Base-by-base conservation (phyloP, 139 green algal genomes). In the Tetradesmus lagerheimii region DNA sequence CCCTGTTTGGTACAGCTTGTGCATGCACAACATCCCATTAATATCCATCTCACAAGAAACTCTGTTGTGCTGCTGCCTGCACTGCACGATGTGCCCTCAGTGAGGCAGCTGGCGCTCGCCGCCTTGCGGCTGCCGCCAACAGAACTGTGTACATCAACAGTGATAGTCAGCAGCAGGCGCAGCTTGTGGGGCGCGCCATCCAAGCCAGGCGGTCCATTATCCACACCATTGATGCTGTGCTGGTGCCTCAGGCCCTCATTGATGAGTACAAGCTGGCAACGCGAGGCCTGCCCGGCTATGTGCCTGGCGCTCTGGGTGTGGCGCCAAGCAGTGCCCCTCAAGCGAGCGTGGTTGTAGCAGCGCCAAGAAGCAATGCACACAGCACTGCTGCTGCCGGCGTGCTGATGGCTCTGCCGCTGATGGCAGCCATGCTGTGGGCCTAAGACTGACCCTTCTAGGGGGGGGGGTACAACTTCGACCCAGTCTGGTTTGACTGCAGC, bases 381-480 rank as follows among this genome's bases (percentile, higher is more conserved):
- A 77, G 14, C 6, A 38, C 38, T 34, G 34, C 34, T 76, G 47
- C 25, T 47, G 81, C 81, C 12, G 34, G 38, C 25, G 34, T 77
- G 50, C 31, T 87, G 81, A 43, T 31, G 27, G 81, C 53, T 2
- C 50, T 43, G n/a, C 38, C 50, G 23, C 50, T 87, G 34, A 50
- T 87, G 50, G 81, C 81, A 37, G 81, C 35, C 27, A 50, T 76
- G 81, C 50, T 87, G 50, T 87, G 20, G 35, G 74, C 50, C 50
- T 64, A 25, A 64, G 15, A 64, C n/a, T n/a, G n/a, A n/a, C n/a
- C n/a, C n/a, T n/a, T n/a, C n/a, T n/a, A n/a, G n/a, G n/a, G 43
- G 43, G 43, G 5, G 43, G 5, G 8, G 43, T 50, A 8, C 43
- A 50, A 50, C 43, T n/a, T n/a, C n/a, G n/a, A 50, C 5, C 43